Conservation (phyloP, 345 rosid species). For the Gossypium anomalum region DNA sequence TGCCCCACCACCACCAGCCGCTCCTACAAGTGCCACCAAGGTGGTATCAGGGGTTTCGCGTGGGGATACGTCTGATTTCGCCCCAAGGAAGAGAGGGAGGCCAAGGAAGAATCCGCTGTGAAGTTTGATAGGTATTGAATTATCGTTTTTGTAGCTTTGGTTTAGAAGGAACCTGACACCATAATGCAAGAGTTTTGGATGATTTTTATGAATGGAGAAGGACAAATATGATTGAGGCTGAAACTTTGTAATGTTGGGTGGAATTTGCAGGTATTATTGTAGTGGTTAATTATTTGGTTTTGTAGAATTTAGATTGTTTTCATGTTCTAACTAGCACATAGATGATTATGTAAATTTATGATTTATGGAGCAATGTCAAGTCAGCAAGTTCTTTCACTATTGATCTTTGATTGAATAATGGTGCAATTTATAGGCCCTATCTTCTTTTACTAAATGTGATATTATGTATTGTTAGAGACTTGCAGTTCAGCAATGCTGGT, state of each 20-base stretch:
- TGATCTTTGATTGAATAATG: neutral
- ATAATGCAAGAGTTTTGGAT: neutral
- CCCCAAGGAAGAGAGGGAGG: slow-evolving; percentile 67
- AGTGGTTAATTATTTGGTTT: slow-evolving; percentile 3
- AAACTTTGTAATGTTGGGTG: neutral
- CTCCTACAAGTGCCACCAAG: neutral
- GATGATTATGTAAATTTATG: slow-evolving; percentile 20
- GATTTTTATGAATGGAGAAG: neutral
- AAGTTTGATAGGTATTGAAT: neutral
- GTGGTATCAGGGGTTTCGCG: slow-evolving; percentile 9
- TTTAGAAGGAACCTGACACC: neutral
- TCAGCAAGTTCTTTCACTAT: slow-evolving; percentile 4
- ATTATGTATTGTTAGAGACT: neutral
- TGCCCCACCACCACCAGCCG: slow-evolving; percentile 1
- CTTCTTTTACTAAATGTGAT: neutral
- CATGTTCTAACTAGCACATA: slow-evolving; percentile 9
- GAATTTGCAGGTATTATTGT: slow-evolving; percentile 15
- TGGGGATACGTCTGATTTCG: slow-evolving; percentile 21
- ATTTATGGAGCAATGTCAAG: slow-evolving; percentile 11
- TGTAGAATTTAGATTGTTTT: slow-evolving; percentile 4
- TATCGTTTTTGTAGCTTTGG: slow-evolving; percentile 2
- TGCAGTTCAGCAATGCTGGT: neutral
- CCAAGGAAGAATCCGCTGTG: slow-evolving; percentile 53
- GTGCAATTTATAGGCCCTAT: neutral
- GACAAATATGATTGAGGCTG: neutral